A percentile compares a stretch with the other conserved stretches of the same genome.
phyloP scores from a whole-genome alignment of 306 rosid species.

The Purshia tridentata region DNA sequence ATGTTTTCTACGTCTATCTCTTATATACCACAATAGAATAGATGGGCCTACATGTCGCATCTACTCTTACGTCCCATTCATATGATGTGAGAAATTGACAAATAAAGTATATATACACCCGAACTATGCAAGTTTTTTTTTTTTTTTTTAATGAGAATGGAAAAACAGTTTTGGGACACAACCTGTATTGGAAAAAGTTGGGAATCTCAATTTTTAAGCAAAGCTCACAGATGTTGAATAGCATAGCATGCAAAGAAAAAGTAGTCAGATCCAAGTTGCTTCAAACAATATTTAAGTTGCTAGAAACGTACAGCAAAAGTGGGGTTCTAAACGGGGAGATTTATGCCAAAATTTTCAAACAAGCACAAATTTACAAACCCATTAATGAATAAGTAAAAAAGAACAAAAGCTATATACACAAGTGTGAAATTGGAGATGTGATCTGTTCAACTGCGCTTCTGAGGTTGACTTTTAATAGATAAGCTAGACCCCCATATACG shows the following conservation, averaged over 20 bases:
- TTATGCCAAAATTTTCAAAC: constrained; percentile 18
- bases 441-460: constrained; percentile 34
- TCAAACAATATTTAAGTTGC: background rate
- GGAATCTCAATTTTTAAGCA: background rate
- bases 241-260: background rate
- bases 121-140: too few relatives aligned
- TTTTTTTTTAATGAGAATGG: too few relatives aligned
- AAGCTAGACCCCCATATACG: constrained; percentile 83
- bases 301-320: background rate
- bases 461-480: constrained; percentile 26
- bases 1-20: too few relatives aligned
- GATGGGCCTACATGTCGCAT: too few relatives aligned
- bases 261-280: constrained; percentile 4
- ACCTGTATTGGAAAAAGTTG: too few relatives aligned
- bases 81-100: too few relatives aligned
- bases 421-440: constrained; percentile 17
- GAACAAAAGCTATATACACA: constrained; percentile 34
- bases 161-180: too few relatives aligned
- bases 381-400: constrained; percentile 29
- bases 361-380: constrained; percentile 45
- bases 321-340: constrained; percentile 19
- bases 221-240: background rate
- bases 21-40: too few relatives aligned
- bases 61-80: too few relatives aligned
- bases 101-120: too few relatives aligned